Conservation (phyloP, 2,329 filamentous ascomycete species). For the Westerdykella ornata region DNA sequence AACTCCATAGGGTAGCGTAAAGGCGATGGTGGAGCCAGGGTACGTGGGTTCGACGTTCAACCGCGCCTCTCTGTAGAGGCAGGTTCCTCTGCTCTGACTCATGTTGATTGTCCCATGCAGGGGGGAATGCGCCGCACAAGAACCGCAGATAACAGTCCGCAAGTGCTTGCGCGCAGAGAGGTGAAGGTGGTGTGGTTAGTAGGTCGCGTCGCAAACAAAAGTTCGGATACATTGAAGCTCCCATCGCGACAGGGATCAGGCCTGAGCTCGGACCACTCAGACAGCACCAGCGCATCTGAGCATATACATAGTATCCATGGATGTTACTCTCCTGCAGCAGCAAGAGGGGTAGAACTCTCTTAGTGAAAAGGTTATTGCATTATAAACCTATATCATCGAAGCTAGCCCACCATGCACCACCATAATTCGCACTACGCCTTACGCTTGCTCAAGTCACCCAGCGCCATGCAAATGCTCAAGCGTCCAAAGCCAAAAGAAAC, state of each 20-base stretch:
- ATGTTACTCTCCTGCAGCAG: too few relatives aligned
- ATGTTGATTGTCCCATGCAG: constrained; percentile 62
- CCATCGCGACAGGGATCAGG: constrained; percentile 20
- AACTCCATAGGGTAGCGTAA: constrained; percentile 40
- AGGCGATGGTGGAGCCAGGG: constrained; percentile 61
- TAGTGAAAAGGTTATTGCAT: not conserved
- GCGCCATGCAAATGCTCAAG: constrained; percentile 13
- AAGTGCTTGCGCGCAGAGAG: constrained; percentile 6
- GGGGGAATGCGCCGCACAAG: not conserved
- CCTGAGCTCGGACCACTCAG: constrained; percentile 3
- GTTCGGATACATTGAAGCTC: constrained; percentile 12
- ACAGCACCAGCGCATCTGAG: too few relatives aligned
- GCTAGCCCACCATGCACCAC: too few relatives aligned
- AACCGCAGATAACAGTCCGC: not conserved
- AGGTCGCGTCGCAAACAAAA: constrained; percentile 29
- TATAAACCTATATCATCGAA: not conserved
- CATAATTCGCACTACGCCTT: not conserved
- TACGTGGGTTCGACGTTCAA: constrained; percentile 72
- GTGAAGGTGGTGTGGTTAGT: constrained; percentile 10
- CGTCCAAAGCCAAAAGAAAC: not conserved
- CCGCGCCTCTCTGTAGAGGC: constrained; percentile 79
- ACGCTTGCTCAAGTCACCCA: constrained; percentile 1
- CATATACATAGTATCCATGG: too few relatives aligned
- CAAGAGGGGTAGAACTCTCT: not conserved
- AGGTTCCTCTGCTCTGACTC: constrained; percentile 56